Evolutionary conservation across 2,329 filamentous ascomycete genomes (phyloP).

Genomic region (Fusarium zealandicum): DNA sequence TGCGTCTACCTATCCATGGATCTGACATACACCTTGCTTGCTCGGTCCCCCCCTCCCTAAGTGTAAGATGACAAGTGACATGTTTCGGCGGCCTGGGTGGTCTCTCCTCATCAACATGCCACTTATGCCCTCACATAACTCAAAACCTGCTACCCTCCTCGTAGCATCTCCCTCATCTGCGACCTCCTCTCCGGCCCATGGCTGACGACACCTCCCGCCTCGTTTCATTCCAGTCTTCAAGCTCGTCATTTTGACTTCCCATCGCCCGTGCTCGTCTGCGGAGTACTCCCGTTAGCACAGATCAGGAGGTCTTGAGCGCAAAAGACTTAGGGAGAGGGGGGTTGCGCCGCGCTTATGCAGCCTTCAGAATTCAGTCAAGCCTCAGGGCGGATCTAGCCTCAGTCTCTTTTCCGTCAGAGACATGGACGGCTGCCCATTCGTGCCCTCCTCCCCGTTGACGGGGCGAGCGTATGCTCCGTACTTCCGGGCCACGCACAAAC

Average conservation of each 20-base stretch:
- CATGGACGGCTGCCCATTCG: slow-evolving; percentile 35
- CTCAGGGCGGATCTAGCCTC: slow-evolving; percentile 31
- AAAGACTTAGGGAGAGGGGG: slow-evolving; percentile 10
- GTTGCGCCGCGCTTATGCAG: slow-evolving; percentile 45
- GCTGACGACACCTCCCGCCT: slow-evolving; percentile 29
- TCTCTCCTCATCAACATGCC: slow-evolving; percentile 19
- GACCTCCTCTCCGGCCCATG: slow-evolving; percentile 23
- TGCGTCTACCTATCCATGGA: slow-evolving; percentile 9
- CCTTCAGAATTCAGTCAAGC: slow-evolving; percentile 37
- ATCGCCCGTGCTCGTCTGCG: slow-evolving; percentile 7
- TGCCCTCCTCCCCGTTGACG: slow-evolving; percentile 19
- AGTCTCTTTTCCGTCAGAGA: slow-evolving; percentile 33
- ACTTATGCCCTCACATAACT: slow-evolving; percentile 14
- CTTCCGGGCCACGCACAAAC: slow-evolving; percentile 28
- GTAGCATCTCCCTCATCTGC: slow-evolving; percentile 21
- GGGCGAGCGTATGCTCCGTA: slow-evolving; percentile 26
- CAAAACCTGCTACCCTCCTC: neutral
- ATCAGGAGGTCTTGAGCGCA: slow-evolving; percentile 20
- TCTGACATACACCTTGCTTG: slow-evolving; percentile 13
- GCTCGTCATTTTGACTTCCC: slow-evolving; percentile 14
- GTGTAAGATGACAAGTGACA: slow-evolving; percentile 33
- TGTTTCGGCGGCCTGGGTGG: slow-evolving; percentile 26
- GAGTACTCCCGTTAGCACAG: slow-evolving; percentile 26
- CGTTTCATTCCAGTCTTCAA: slow-evolving; percentile 20
- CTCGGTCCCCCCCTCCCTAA: slow-evolving; percentile 4